These are phyloP conservation scores for Fusarium pilosicola DNA, from an alignment of 2,329 filamentous ascomycete species.

Conservation along the genomic window DNA sequence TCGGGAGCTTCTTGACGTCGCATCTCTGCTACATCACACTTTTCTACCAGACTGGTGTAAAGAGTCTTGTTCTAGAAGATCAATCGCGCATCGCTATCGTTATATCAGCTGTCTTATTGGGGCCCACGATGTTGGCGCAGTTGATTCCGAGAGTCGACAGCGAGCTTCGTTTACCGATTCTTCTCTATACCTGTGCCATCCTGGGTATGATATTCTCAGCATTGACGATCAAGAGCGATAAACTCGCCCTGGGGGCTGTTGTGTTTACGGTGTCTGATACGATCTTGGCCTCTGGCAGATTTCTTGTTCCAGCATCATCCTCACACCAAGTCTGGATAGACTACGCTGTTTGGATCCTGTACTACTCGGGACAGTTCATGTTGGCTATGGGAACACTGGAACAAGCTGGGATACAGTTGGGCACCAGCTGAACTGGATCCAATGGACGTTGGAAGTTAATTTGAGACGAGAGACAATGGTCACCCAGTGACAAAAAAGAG, in stretches of 20 bases:
- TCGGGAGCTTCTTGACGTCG: not conserved
- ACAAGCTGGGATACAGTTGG: not conserved
- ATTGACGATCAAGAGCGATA: not conserved
- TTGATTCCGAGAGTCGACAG: not conserved
- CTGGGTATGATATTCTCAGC: not conserved
- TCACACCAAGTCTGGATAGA: not conserved
- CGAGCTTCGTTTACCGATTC: not conserved
- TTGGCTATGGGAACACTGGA: not conserved
- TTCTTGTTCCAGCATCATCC: not conserved
- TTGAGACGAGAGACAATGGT: rapidly evolving
- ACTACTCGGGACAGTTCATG: not conserved
- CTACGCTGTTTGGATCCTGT: not conserved
- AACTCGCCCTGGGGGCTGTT: not conserved
- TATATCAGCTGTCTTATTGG: rapidly evolving
- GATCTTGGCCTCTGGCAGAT: rapidly evolving
- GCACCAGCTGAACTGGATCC: not conserved
- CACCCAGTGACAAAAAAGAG: rapidly evolving
- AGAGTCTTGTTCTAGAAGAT: not conserved
- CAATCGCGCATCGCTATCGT: not conserved
- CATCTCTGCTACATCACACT: not conserved
- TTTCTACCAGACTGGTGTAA: not conserved
- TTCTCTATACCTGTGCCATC: not conserved
- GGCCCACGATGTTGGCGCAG: not conserved
- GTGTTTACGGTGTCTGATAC: not conserved
- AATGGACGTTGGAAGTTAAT: not conserved